phyloP scores from a whole-genome alignment of 306 rosid species.

The Parietaria judaica region DNA sequence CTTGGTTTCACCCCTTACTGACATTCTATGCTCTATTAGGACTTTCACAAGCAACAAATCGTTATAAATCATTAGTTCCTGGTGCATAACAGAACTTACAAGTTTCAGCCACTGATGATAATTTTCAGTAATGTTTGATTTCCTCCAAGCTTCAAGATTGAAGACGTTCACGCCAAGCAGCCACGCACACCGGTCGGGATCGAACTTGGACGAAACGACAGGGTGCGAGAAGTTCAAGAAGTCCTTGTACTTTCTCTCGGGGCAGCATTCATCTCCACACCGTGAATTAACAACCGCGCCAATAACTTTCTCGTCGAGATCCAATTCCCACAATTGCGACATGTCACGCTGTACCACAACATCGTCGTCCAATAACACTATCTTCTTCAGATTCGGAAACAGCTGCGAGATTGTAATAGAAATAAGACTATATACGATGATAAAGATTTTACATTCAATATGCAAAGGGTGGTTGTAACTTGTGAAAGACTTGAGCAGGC shows the following conservation, averaged over 20 bases:
- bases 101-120: conserved; percentile 65
- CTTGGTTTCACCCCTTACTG: too few relatives aligned
- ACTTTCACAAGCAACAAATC: neutral
- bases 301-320: conserved; percentile 73
- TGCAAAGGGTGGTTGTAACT: conserved; percentile 19
- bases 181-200: conserved; percentile 57
- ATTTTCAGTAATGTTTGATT: conserved; percentile 52
- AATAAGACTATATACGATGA: conserved; percentile 29
- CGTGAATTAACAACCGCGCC: conserved; percentile 71
- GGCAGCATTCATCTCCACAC: conserved; percentile 59
- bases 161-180: conserved; percentile 62
- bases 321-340: conserved; percentile 69
- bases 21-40: too few relatives aligned
- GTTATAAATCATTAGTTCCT: too few relatives aligned
- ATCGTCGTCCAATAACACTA: conserved; percentile 83
- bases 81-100: conserved; percentile 25
- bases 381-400: conserved; percentile 82
- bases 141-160: conserved; percentile 87
- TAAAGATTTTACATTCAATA: conserved; percentile 25
- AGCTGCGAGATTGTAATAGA: conserved; percentile 54
- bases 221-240: conserved; percentile 81
- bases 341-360: conserved; percentile 75
- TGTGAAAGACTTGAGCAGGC: conserved; percentile 13
- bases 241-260: conserved; percentile 52
- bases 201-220: conserved; percentile 50